Conservation (phyloP, 2,329 filamentous ascomycete species). For the Cryphonectria japonica region DNA sequence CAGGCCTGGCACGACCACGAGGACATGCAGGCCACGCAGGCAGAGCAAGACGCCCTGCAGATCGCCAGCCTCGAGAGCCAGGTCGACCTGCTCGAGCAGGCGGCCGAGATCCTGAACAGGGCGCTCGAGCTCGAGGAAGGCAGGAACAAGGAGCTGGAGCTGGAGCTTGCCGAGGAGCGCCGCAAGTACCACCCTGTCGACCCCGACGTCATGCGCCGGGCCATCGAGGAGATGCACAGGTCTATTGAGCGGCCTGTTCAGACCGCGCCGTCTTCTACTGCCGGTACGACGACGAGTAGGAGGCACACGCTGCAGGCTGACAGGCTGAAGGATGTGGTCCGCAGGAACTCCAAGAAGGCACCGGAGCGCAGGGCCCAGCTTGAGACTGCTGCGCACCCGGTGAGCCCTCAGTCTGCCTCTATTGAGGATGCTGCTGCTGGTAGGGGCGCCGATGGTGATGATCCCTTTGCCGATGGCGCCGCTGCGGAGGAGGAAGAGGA, state of each 20-base stretch:
- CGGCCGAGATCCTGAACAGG: not conserved
- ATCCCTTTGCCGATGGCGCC: not conserved
- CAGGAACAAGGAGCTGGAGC: not conserved
- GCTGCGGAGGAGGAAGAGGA: not conserved
- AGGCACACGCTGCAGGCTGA: not conserved
- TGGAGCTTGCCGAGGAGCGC: not conserved
- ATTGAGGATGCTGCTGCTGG: not conserved
- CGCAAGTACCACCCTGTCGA: not conserved
- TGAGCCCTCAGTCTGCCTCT: not conserved
- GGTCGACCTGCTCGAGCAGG: not conserved
- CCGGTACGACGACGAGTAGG: not conserved
- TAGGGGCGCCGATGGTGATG: not conserved
- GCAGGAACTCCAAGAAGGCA: not conserved
- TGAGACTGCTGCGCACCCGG: not conserved
- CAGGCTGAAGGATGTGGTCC: not conserved
- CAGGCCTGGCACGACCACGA: constrained; percentile 11
- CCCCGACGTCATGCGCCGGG: not conserved
- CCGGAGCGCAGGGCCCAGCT: not conserved
- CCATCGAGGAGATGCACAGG: constrained; percentile 6
- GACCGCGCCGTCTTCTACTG: not conserved
- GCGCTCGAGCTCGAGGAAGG: constrained; percentile 4
- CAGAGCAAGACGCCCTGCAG: constrained; percentile 1
- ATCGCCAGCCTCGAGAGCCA: constrained; percentile 12
- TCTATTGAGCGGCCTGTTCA: not conserved
- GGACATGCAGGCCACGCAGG: not conserved